Base-by-base conservation (phyloP, 2,329 filamentous ascomycete species). In the Diaporthe helianthi region DNA sequence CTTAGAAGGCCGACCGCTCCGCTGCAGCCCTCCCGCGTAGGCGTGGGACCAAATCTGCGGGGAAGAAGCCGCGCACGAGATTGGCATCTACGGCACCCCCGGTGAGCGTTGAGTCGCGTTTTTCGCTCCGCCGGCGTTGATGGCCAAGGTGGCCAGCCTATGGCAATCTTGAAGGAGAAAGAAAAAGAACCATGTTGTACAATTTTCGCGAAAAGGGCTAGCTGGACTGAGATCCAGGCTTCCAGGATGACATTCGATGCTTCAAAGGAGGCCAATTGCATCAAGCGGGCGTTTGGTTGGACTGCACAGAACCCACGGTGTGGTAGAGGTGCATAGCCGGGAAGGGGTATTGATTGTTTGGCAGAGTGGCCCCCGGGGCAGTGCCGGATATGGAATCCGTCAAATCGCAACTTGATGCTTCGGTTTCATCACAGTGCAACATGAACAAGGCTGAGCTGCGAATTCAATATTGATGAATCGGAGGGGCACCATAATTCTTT, bases 201-300 rank as follows among this genome's bases (percentile, higher is more conserved):
- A 12, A 8, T 24, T n/a, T 24, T 24, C 19, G 19, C 17, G n/a
- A 12, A 13, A 47, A 47, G 19, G 19, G n/a, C 12, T 17, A 13
- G 19, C 26, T 17, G 29, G 41, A 17, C 6, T 46, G 19, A 47
- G 22, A 17, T 4, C 58, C 54, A 10, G n/a, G 17, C 24, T 46
- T 7, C 8, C 10, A 19, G 15, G 24, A 44, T 12, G 61, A 1
- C 17, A 17, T 9, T 13, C 24, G 36, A 47, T 19, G 33, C 17
- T 31, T 33, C 19, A 31, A 12, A 31, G 46, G 36, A 41, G 65
- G 49, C 26, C 41, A 38, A 41, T 31, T 69, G 66, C 66, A 69
- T 65, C 60, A 61, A 51, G 60, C 67, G 52, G 69, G 69, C 69
- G 69, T 71, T 71, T 44, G 22, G 52, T 24, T 58, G 44, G 38